Evolutionary conservation across 331 rosid genomes (phyloP).

Genomic region (Saraca asoca): DNA sequence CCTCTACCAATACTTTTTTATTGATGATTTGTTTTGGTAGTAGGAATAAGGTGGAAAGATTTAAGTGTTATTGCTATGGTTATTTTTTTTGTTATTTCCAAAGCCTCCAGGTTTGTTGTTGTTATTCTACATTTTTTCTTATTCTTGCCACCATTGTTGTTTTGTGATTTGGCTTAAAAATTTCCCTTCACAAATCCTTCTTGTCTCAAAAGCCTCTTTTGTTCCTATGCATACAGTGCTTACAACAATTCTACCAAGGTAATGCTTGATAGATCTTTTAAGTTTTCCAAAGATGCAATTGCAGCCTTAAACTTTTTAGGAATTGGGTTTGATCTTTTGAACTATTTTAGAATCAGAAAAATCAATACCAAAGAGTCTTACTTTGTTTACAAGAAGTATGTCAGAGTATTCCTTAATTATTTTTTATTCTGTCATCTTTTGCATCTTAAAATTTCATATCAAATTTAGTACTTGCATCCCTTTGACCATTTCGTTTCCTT

Average conservation of each 20-base stretch:
- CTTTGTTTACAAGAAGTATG: background rate
- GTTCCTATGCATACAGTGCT: background rate
- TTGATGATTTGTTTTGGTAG: background rate
- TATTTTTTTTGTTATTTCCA: background rate
- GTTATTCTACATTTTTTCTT: too few species aligned
- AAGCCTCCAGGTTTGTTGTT: too few species aligned
- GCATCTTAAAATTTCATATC: background rate
- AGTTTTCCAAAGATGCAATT: too few species aligned
- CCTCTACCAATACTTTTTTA: background rate
- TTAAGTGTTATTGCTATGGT: background rate
- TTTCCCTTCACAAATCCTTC: background rate
- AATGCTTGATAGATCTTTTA: background rate
- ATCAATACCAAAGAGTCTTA: too few species aligned
- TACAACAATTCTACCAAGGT: background rate
- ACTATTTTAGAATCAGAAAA: too few species aligned
- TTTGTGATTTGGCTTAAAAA: too few species aligned
- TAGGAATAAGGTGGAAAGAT: background rate
- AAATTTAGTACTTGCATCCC: slow-evolving; percentile 14
- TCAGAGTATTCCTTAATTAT: background rate
- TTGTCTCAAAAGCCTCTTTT: background rate
- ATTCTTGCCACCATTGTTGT: too few species aligned
- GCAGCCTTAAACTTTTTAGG: too few species aligned
- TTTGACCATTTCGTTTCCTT: background rate
- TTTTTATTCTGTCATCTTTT: background rate
- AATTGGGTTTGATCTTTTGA: too few species aligned